Conservation (phyloP, 257 asterid genomes). For the Leptodermis oblonga region DNA sequence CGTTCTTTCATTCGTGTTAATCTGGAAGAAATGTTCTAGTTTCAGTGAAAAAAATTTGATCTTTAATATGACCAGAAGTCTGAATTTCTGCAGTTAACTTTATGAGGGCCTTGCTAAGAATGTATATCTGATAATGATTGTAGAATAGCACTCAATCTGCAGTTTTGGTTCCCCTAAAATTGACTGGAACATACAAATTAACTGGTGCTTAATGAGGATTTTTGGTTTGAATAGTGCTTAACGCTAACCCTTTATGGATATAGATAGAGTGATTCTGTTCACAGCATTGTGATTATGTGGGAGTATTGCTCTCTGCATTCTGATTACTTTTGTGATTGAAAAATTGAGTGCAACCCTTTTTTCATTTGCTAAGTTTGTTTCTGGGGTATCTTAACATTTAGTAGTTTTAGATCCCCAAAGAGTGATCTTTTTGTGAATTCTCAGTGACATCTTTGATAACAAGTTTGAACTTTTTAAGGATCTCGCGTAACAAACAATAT, state of each 20-base stretch:
- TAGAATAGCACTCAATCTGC: neutral
- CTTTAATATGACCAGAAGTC: neutral
- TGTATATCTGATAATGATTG: neutral
- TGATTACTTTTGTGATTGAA: neutral
- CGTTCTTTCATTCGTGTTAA: neutral
- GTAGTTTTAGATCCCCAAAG: neutral
- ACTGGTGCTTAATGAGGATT: no score
- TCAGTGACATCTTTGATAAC: neutral
- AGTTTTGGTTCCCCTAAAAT: neutral
- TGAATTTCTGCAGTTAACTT: neutral
- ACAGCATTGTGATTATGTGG: neutral
- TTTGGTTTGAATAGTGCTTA: neutral
- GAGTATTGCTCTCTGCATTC: neutral
- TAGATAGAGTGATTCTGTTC: neutral
- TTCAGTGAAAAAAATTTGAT: neutral
- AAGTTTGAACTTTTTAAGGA: neutral
- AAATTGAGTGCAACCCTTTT: no score
- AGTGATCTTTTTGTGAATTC: neutral
- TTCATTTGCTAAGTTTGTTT: neutral
- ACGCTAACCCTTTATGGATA: neutral
- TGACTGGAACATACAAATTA: no score
- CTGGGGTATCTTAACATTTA: neutral
- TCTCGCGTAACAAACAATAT: neutral
- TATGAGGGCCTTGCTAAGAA: neutral
- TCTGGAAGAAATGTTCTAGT: neutral